Base-by-base conservation (phyloP, 257 asterid genomes). In the Haberlea rhodopensis region DNA sequence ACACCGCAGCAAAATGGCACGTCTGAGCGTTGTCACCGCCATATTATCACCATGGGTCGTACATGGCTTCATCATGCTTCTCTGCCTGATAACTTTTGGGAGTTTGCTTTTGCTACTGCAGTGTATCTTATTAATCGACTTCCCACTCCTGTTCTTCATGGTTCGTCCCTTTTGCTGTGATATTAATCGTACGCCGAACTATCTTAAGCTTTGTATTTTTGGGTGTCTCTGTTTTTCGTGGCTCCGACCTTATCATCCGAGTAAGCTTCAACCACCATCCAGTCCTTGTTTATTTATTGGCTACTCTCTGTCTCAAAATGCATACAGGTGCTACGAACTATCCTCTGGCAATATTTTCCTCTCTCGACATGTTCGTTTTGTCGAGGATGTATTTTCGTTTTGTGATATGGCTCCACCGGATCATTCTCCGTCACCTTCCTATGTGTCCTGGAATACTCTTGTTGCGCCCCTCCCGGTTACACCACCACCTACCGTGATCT, bases 1-100 rank as follows among this genome's bases (percentile, higher is more conserved):
- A 62, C 67, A 3, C 57, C 53, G 0, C 34, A 62, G 43, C 55
- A 62, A 19, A 62, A 62, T 62, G 57, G 56, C 18, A 4, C 34
- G 6, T 2, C 46, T 45, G 67, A 62, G 24, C 32, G 32, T 1
- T 27, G 28, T 0, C 67, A 40, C 11, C 32, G 21, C 40, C n/a
- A n/a, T n/a, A n/a, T n/a, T n/a, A n/a, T n/a, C n/a, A n/a, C n/a
- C 20, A 34, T 29, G 1, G 67, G 67, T n/a, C 6, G 8, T 37
- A 7, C 29, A 2, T 5, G 40, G 4, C 53, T 62, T 1, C 6
- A 19, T 3, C 53, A 61, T 13, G 40, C 66, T 1, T 9, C 40
- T 3, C 20, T 62, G 5, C 67, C 55, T 0, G 8, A 37, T 13
- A 5, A 9, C 16, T 62, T 20, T 43, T 62, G 67, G 59, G 10